Conservation (phyloP, 345 rosid species). For the Rhizophora apiculata region DNA sequence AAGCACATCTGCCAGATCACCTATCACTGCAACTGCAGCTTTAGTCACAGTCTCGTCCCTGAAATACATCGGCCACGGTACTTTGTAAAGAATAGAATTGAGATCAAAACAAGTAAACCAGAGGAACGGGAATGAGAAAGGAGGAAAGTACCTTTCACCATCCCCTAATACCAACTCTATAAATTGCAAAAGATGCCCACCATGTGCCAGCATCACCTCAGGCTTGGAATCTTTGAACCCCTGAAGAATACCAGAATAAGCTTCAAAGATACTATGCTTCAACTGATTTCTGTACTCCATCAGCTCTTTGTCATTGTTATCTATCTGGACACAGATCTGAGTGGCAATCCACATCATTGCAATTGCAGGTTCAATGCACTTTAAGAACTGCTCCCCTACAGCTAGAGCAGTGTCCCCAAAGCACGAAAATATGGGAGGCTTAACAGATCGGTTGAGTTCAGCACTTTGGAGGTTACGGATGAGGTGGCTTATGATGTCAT, state of each 20-base stretch:
- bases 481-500: slow-evolving; percentile 79
- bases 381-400: slow-evolving; percentile 68
- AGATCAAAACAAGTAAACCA: background rate
- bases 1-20: slow-evolving; percentile 85
- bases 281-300: slow-evolving; percentile 84
- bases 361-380: slow-evolving; percentile 57
- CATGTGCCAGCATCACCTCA: slow-evolving; percentile 80
- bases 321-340: slow-evolving; percentile 64
- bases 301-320: slow-evolving; percentile 66
- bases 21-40: slow-evolving; percentile 90
- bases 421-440: slow-evolving; percentile 89
- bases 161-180: slow-evolving; percentile 73
- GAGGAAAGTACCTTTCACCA: slow-evolving; percentile 42
- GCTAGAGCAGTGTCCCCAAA: slow-evolving; percentile 95
- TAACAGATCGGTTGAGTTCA: slow-evolving; percentile 81
- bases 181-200: slow-evolving; percentile 77
- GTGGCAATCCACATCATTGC: slow-evolving; percentile 88
- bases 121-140: background rate
- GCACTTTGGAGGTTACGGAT: slow-evolving; percentile 64
- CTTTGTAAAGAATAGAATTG: background rate
- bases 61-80: slow-evolving; percentile 3
- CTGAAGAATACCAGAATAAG: slow-evolving; percentile 92
- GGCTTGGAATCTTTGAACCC: slow-evolving; percentile 77
- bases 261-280: slow-evolving; percentile 81
- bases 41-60: slow-evolving; percentile 86